Conservation (phyloP, 2,329 filamentous ascomycete species). For the Trichoderma hamatum region DNA sequence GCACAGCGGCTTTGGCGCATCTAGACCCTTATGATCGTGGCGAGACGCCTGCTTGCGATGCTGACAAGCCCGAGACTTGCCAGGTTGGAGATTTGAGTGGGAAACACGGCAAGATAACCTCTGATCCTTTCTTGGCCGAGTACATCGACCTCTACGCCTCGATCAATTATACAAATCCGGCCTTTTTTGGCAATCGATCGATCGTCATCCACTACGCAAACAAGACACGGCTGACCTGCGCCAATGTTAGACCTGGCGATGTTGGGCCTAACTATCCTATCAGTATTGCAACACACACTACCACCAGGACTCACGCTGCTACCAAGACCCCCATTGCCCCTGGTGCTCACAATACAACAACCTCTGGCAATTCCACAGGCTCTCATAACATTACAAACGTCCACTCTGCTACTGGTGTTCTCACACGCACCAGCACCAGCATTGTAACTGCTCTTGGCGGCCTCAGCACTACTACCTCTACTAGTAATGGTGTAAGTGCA, state of each 20-base stretch:
- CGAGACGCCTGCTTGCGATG: slow-evolving; percentile 64
- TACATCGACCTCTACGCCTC: slow-evolving; percentile 64
- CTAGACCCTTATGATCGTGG: slow-evolving; percentile 71
- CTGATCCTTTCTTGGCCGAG: slow-evolving; percentile 51
- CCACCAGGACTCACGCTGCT: not conserved
- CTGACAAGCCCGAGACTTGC: slow-evolving; percentile 61
- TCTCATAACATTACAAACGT: not conserved
- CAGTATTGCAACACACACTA: not conserved
- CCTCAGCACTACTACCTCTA: not conserved
- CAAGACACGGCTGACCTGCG: slow-evolving; percentile 66
- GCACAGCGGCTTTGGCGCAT: slow-evolving; percentile 67
- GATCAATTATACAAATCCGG: slow-evolving; percentile 51
- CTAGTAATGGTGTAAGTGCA: slow-evolving; percentile 7
- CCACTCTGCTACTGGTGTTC: not conserved
- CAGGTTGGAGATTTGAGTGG: slow-evolving; percentile 77
- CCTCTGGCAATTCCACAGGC: not conserved
- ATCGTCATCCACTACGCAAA: slow-evolving; percentile 67
- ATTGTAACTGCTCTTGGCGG: slow-evolving; percentile 5
- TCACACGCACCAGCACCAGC: not conserved
- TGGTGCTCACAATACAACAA: not conserved
- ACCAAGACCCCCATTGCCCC: not conserved
- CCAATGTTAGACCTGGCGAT: too few relatives aligned
- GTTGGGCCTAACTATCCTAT: too few relatives aligned
- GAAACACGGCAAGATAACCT: slow-evolving; percentile 67
- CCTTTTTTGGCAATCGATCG: slow-evolving; percentile 68